A percentile compares a stretch with the other conserved stretches of the same genome.
Evolutionary conservation across 176 grass and related monocot genomes (phyloP).

Genomic region (Poa annua): DNA sequence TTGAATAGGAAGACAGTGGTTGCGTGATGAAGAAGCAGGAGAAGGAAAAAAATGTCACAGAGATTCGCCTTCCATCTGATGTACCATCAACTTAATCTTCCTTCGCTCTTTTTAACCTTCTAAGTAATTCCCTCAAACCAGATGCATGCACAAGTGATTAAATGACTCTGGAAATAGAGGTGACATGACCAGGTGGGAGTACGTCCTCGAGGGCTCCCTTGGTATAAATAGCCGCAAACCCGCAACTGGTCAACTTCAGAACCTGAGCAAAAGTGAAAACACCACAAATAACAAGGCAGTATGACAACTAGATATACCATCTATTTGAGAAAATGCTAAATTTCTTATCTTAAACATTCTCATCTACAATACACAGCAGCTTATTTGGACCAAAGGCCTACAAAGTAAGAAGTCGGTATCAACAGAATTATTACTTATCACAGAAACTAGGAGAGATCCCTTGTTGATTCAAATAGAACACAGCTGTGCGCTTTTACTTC

Average conservation of each 20-base stretch:
- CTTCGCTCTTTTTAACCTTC: no score
- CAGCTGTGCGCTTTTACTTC: constrained; percentile 76
- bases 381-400: constrained; percentile 7
- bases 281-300: constrained; percentile 16
- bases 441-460: constrained; percentile 41
- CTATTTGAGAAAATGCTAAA: not conserved
- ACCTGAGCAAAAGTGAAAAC: not conserved
- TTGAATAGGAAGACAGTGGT: no score
- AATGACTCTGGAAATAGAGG: not conserved
- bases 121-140: no score
- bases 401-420: constrained; percentile 15
- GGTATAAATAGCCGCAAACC: not conserved
- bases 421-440: constrained; percentile 33
- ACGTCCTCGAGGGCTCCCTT: not conserved
- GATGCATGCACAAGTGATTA: not conserved
- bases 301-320: not conserved
- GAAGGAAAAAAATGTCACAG: no score
- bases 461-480: constrained; percentile 83
- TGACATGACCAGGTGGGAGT: not conserved
- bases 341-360: constrained; percentile 40
- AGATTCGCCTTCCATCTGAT: no score
- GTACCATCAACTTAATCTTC: no score
- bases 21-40: no score
- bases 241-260: not conserved
- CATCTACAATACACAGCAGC: constrained; percentile 16